Evolutionary conservation across 2,329 filamentous ascomycete genomes (phyloP), one percentile per base, ranked within the genome.

Genomic region (Ophiostoma himal-ulmi): DNA sequence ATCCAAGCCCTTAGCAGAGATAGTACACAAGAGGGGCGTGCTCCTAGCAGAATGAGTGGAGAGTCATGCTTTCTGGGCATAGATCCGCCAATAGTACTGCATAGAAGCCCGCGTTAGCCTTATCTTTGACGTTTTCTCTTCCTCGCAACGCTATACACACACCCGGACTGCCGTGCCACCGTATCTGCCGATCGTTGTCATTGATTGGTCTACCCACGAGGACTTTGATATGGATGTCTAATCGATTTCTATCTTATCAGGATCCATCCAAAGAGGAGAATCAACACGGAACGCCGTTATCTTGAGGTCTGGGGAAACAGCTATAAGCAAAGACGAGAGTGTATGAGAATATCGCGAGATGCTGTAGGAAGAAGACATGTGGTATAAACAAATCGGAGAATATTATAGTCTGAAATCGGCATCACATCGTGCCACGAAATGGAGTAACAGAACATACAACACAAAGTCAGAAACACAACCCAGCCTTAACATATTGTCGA

Each of bases 251-350:
- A 64, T 64, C 60, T 64, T 64, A 64, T 64, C 60, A 64, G 60
- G 60, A 30, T 64, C 60, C 60, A 64, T 64, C 8, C n/a, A 64
- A 64, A 64, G 60, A 64, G 60, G 60, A 64, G 60, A 64, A 64
- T 30, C 54, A 60, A 64, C 60, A 64, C 30, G 30, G 30, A 17
- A 64, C 60, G 26, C 6, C 20, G 60, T 37, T 64, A 37, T 64
- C 30, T 64, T 8, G 14, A 37, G 60, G 60, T 64, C 60, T 26
- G 52, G 52, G 52, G 52, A 57, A 57, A 57, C n/a, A 57, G n/a
- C 5, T 44, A 14, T 44, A 14, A 44, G 44, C 14, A 48, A 4
- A 3, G 17, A 54, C 11, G 48, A 7, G 7, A 22, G 20, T 54
- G 26, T 57, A 57, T 44, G 39, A 44, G 7, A 13, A 26, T 17